Evolutionary conservation across 495 filamentous ascomycete species (phyloP).

Genomic region (Hyaloscypha variabilis): DNA sequence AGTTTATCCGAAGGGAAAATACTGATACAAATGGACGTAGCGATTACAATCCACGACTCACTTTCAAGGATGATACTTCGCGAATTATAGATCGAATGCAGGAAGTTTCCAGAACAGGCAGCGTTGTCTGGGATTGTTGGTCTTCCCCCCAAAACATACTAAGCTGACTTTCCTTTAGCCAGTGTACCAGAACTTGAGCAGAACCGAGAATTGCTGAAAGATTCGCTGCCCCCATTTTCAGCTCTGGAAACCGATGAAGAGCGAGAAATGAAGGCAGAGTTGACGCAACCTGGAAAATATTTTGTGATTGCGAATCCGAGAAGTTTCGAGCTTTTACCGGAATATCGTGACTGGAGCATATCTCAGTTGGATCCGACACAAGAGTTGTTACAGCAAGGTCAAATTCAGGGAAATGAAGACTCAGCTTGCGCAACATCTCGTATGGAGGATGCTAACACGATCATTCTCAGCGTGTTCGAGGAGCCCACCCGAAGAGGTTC

Average conservation of each 20-base stretch:
- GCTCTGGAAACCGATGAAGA: conserved; percentile 62
- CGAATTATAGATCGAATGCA: conserved; percentile 58
- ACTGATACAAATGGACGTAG: conserved; percentile 18
- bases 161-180: neutral
- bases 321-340: conserved; percentile 56
- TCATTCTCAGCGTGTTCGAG: no score
- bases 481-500: no score
- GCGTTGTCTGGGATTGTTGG: conserved; percentile 50
- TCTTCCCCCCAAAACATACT: no score
- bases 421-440: no score
- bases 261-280: conserved; percentile 59
- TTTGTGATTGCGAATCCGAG: conserved; percentile 57
- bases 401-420: no score
- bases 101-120: conserved; percentile 51
- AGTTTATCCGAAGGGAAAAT: no score
- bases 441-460: no score
- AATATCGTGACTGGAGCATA: conserved; percentile 45
- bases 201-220: conserved; percentile 5
- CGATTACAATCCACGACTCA: conserved; percentile 58
- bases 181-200: neutral
- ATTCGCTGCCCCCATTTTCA: conserved; percentile 53
- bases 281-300: conserved; percentile 55
- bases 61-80: conserved; percentile 59
- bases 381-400: no score
- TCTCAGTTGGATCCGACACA: neutral